These are phyloP conservation scores for Leccinum variabile DNA, from an alignment of 1,284 basidiomycete species.

Conservation along the genomic window DNA sequence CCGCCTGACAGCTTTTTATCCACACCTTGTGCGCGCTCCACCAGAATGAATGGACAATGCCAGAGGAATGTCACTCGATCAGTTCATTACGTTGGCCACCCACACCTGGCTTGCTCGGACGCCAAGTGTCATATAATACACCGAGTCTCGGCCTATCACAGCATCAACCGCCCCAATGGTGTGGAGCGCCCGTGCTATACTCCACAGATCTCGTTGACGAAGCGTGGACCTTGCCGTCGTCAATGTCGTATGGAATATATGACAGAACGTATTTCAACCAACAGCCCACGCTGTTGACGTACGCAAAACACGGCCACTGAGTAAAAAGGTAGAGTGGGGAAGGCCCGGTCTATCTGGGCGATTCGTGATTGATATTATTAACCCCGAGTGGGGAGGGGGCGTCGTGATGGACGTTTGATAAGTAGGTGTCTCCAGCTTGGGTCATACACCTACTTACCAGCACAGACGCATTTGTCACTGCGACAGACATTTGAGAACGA, in stretches of 20 bases:
- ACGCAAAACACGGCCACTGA: slow-evolving; percentile 7
- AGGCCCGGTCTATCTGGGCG: slow-evolving; percentile 6
- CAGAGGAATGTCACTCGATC: neutral
- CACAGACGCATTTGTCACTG: slow-evolving; percentile 14
- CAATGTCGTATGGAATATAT: neutral
- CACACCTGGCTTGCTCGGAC: slow-evolving; percentile 4
- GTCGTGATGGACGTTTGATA: slow-evolving; percentile 3
- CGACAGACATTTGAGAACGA: slow-evolving; percentile 10
- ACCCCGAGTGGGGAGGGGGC: slow-evolving; percentile 5
- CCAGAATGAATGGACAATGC: neutral
- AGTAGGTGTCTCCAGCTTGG: slow-evolving; percentile 1
- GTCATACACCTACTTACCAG: slow-evolving; percentile 9
- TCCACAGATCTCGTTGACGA: neutral
- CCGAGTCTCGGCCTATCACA: neutral
- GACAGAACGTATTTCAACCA: neutral
- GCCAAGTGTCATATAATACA: neutral
- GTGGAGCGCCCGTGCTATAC: neutral
- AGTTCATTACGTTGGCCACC: neutral
- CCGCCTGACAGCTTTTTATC: neutral
- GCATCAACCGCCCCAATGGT: neutral
- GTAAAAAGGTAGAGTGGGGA: slow-evolving; percentile 2
- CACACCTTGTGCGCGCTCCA: slow-evolving; percentile 1
- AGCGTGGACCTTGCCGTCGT: neutral
- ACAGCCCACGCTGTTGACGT: slow-evolving; percentile 10
- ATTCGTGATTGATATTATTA: slow-evolving; percentile 17